A percentile compares a stretch with the other conserved stretches of the same genome.
Evolutionary conservation across 23 red algal genomes (phyloP).

Genomic region (Agarophyton chilense): DNA sequence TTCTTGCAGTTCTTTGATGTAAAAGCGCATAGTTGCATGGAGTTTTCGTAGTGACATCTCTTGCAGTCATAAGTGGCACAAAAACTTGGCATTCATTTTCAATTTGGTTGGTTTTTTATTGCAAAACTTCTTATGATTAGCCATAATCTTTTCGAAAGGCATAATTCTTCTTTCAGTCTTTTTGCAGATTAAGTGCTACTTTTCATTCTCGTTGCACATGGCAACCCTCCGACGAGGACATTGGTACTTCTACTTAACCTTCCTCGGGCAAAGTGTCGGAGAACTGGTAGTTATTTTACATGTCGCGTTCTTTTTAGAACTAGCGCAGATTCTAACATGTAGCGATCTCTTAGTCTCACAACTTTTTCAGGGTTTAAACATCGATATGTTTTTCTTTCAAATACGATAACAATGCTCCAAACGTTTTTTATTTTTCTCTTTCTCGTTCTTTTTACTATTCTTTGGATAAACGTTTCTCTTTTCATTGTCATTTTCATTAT

Average conservation of each 20-base stretch:
- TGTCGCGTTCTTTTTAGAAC: neutral
- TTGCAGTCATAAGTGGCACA: neutral
- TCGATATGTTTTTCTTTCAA: neutral
- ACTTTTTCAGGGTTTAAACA: neutral
- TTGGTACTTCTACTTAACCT: constrained; percentile 1
- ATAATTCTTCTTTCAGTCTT: neutral
- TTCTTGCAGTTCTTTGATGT: neutral
- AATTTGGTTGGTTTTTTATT: neutral
- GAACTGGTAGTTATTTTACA: neutral
- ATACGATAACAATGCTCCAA: neutral
- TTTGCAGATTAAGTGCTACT: constrained; percentile 10
- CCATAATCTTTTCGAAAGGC: neutral
- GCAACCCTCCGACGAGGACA: constrained; percentile 10
- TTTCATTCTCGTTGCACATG: constrained; percentile 4
- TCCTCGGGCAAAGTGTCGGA: neutral
- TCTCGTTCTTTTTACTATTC: neutral
- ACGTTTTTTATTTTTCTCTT: neutral
- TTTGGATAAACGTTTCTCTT: neutral
- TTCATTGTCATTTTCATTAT: neutral
- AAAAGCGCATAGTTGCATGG: neutral
- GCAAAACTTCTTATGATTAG: neutral
- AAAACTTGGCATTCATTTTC: neutral
- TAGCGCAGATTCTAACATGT: neutral
- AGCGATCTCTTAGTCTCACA: neutral
- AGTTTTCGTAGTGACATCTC: neutral